These are phyloP conservation scores for Cornus florida DNA, from an alignment of 148 eudicot species.

Conservation along the genomic window DNA sequence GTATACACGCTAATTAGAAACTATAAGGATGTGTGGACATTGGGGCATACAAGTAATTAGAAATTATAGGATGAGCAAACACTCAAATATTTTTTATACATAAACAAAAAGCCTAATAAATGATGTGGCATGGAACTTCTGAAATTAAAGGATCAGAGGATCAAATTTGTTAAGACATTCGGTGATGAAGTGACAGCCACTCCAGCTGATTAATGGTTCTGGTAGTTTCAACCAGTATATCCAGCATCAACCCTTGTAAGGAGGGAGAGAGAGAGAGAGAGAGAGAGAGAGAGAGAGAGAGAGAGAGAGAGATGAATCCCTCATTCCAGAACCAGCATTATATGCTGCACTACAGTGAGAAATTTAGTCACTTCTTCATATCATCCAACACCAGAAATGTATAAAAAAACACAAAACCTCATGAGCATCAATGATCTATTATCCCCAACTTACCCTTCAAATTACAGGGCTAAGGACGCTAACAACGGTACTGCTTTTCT, in stretches of 20 bases:
- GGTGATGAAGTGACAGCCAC: background rate
- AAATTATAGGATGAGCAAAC: too few relatives aligned
- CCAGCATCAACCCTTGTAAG: background rate
- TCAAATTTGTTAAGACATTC: background rate
- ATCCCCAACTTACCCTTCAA: too few relatives aligned
- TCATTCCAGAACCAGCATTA: background rate
- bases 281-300: background rate
- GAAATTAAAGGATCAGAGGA: background rate
- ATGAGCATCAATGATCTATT: background rate
- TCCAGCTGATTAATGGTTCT: background rate
- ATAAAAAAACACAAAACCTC: background rate
- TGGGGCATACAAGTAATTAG: background rate
- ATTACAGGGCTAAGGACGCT: too few relatives aligned
- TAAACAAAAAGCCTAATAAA: background rate
- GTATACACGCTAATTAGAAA: background rate
- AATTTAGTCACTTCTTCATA: background rate
- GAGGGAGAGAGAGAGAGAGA: too few relatives aligned
- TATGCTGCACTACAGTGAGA: background rate
- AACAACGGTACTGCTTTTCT: too few relatives aligned
- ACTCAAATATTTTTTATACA: too few relatives aligned
- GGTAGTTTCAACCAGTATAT: background rate
- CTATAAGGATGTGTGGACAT: too few relatives aligned
- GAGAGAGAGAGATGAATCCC: background rate
- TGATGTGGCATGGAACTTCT: background rate
- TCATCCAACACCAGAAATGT: background rate